phyloP scores from a whole-genome alignment of 345 rosid species.

The Bretschneidera sinensis region DNA sequence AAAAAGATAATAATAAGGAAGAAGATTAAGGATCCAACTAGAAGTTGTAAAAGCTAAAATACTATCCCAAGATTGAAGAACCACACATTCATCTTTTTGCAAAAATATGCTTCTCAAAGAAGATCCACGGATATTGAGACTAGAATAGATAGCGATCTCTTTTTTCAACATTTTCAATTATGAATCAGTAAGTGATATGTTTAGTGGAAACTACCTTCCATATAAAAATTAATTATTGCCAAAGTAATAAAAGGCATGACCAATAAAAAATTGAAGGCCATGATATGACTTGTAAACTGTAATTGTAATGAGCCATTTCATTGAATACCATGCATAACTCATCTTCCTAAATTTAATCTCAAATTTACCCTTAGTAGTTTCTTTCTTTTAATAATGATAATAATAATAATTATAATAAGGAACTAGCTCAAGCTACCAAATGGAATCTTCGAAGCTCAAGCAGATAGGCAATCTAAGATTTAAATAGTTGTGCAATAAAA shows the following conservation, averaged over 20 bases:
- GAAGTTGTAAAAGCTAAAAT: too few species aligned
- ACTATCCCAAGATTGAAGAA: too few species aligned
- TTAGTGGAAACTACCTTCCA: background rate
- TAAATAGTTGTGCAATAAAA: background rate
- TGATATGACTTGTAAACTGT: background rate
- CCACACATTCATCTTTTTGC: too few species aligned
- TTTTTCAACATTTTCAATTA: too few species aligned
- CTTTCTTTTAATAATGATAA: background rate
- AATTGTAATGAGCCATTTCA: background rate
- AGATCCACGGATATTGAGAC: too few species aligned
- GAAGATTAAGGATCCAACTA: too few species aligned
- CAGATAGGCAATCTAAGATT: background rate
- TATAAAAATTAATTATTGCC: background rate
- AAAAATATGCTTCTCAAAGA: too few species aligned
- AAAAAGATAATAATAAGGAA: too few species aligned
- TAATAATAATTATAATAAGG: background rate
- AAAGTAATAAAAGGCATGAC: too few species aligned
- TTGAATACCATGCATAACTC: background rate
- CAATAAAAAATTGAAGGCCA: too few species aligned
- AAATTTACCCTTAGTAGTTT: background rate
- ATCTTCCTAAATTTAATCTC: background rate
- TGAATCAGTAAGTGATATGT: too few species aligned
- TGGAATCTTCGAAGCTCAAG: slow-evolving; percentile 1
- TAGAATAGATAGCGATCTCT: too few species aligned
- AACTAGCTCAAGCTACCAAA: background rate